Base-by-base conservation (phyloP, 257 asterid species). In the Gentiana macrophylla region DNA sequence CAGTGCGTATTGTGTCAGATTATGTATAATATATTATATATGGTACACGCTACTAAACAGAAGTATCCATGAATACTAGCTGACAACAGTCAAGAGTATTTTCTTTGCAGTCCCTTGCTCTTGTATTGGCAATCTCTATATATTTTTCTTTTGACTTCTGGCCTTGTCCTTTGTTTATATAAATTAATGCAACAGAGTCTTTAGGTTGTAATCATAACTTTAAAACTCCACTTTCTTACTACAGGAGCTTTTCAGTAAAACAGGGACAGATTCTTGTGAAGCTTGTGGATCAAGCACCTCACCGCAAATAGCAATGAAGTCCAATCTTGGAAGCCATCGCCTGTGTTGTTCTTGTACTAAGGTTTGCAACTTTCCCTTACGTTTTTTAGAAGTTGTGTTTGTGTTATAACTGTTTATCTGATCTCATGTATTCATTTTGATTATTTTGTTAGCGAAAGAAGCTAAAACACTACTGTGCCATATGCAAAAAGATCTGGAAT, bases 401-500 rank as follows among this genome's bases (percentile, higher is more conserved):
- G 33, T 56, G 38, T 50, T 59, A 10, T 62, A 55, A 37, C 53
- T 35, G 55, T 38, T n/a, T 46, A 37, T 38, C 63, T 12, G 60
- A 64, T 55, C 12, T 49, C 55, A 53, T 61, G 11, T 62, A 51
- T 62, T 43, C 51, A 70, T 62, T 57, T 62, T 50, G 50, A 6
- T 70, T 32, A 43, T 64, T 70, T 34, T 71, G 70, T 70, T 85
- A 92, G 98, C 71, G 83, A 74, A 92, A 85, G 73, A 92, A 87
- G 64, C 75, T 67, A 63, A 92, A 84, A 69, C 95, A 92, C 70
- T 92, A 59, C 62, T 92, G 98, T 71, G 92, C 89, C 70, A 78
- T 92, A 74, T 92, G 98, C 93, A 87, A 92, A 75, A 85, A 88
- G 84, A 87, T 85, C 45, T 76, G 93, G 60, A 88, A 83, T 67